Conservation (phyloP, 73 alveolate species). For the Paramecium primaurelia region DNA sequence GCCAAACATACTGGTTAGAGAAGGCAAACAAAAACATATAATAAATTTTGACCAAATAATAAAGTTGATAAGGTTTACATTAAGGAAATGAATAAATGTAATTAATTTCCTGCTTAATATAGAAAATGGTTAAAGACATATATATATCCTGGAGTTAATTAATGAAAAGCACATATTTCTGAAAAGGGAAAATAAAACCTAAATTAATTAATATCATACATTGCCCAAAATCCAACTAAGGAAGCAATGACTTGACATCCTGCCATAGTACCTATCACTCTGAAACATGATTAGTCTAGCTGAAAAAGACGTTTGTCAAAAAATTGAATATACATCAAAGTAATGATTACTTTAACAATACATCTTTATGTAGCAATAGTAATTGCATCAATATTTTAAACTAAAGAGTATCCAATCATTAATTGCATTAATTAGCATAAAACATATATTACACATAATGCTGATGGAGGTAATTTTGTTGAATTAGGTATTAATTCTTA, state of each 20-base stretch:
- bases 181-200: conserved; percentile 1
- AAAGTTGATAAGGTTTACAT: not conserved
- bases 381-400: not conserved
- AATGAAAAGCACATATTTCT: conserved; percentile 29
- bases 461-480: not conserved
- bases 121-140: not conserved
- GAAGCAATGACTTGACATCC: not conserved
- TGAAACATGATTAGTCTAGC: not conserved
- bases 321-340: not conserved
- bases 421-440: not conserved
- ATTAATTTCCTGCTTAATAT: not conserved
- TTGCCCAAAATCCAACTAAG: not conserved
- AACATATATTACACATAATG: not conserved
- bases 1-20: conserved; percentile 2
- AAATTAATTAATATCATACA: not conserved
- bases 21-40: not conserved
- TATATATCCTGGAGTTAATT: conserved; percentile 25
- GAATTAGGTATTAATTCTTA: not conserved
- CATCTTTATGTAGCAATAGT: conserved; percentile 25
- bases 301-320: not conserved
- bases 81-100: not conserved
- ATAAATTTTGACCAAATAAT: not conserved
- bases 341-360: not conserved
- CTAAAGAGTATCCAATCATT: not conserved
- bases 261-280: not conserved